Evolutionary conservation across 768 basidiomycete species (phyloP), one percentile per base, ranked within the genome.

Genomic region (Cyathus striatus): DNA sequence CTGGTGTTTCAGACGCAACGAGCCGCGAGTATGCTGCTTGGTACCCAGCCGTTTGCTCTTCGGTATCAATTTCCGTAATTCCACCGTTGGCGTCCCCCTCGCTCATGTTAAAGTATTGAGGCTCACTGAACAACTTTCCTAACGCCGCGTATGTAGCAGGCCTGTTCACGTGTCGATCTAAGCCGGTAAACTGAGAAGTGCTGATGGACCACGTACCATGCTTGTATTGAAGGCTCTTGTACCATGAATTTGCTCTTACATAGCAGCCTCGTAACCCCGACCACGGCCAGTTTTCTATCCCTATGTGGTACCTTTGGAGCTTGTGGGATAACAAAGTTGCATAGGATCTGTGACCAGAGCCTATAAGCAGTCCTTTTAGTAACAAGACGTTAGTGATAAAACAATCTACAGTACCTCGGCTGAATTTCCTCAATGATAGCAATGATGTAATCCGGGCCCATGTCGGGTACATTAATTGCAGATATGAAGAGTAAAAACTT

Each of bases 21-120:
- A 97, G 75, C 25, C 86, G 79, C 40, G 92, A 92, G 66, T 94
- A 98, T 3, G 91, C 88, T 0, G 91, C 90, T 56, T 98, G 96
- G 63, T 97, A 97, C 1, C 92, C 90, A 5, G 86, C 85, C 2
- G 77, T 75, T 57, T 89, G 86, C 57, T 97, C 94, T 56, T 97
- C 95, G 47, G 81, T 83, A 58, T 97, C 95, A 36, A 96, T 80
- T 41, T 78, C 79, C 1, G 87, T 88, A 25, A 90, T 56, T 0
- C 78, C 79, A 0, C 70, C 68, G 35, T 78, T 66, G 6, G 71
- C 59, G 37, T 81, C 78, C n/a, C 81, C 69, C 41, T 56, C 61
- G 4, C 61, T 50, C 26, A 56, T 60, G 25, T 69, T 68, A 56
- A 90, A 74, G 47, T 86, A 76, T 50, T 90, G 83, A 0, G 87